These are phyloP conservation scores for Aspergillus udagawae DNA, from an alignment of 2,329 filamentous ascomycete species.

Conservation along the genomic window DNA sequence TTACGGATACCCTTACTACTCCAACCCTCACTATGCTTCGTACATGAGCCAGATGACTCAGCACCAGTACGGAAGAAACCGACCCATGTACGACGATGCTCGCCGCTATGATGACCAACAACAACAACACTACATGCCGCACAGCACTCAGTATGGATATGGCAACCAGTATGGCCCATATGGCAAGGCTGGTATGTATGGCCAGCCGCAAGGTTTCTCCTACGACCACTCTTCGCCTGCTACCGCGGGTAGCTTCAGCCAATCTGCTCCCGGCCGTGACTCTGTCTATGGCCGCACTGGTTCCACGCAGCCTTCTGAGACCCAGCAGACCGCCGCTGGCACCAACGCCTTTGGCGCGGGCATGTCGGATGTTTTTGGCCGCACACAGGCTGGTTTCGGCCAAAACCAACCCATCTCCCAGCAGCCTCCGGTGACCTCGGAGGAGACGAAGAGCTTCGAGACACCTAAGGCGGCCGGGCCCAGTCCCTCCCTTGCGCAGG, in stretches of 20 bases:
- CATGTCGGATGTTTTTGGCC: slow-evolving; percentile 58
- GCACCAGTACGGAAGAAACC: slow-evolving; percentile 45
- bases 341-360: slow-evolving; percentile 47
- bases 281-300: slow-evolving; percentile 59
- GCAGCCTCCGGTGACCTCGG: slow-evolving; percentile 44
- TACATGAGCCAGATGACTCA: slow-evolving; percentile 56
- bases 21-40: slow-evolving; percentile 57
- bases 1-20: slow-evolving; percentile 58
- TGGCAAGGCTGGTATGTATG: slow-evolving; percentile 59
- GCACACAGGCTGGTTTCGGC: slow-evolving; percentile 55
- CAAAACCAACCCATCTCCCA: slow-evolving; percentile 52
- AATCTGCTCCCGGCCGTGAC: slow-evolving; percentile 46
- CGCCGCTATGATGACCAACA: slow-evolving; percentile 44
- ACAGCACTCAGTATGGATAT: slow-evolving; percentile 52
- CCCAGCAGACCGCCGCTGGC: slow-evolving; percentile 47
- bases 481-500: slow-evolving; percentile 59
- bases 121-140: slow-evolving; percentile 38
- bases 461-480: slow-evolving; percentile 56
- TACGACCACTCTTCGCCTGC: slow-evolving; percentile 64
- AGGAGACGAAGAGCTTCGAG: slow-evolving; percentile 58
- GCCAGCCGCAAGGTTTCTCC: slow-evolving; percentile 59
- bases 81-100: slow-evolving; percentile 49
- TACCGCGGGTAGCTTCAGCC: slow-evolving; percentile 48
- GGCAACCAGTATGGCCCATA: slow-evolving; percentile 50
- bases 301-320: slow-evolving; percentile 54